A percentile compares a stretch with the other conserved stretches of the same genome.
Evolutionary conservation across 768 basidiomycete genomes (phyloP).

Genomic region (Calocybe indica): DNA sequence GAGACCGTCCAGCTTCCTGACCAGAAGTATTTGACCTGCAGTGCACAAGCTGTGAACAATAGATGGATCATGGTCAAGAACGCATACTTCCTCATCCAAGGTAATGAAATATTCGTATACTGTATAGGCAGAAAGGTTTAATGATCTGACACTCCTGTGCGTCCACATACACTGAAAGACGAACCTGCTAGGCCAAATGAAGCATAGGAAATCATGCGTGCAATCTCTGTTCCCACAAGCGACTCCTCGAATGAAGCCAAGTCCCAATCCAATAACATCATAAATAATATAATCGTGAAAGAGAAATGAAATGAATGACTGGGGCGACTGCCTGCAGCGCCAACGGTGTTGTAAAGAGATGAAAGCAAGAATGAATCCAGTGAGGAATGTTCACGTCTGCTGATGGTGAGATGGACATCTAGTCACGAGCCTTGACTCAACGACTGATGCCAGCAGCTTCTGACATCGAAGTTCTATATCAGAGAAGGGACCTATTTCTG

Average conservation of each 20-base stretch:
- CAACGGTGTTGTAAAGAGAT: too few relatives aligned
- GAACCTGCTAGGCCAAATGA: slow-evolving; percentile 12
- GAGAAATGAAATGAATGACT: too few relatives aligned
- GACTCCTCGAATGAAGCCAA: slow-evolving; percentile 1
- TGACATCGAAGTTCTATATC: too few relatives aligned
- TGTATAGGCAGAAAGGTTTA: background rate
- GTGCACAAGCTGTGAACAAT: background rate
- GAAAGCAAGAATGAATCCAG: too few relatives aligned
- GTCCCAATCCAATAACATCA: too few relatives aligned
- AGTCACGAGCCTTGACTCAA: too few relatives aligned
- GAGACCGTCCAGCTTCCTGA: slow-evolving; percentile 27
- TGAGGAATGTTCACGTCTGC: too few relatives aligned
- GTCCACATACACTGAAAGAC: background rate
- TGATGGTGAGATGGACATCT: too few relatives aligned
- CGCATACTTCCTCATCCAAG: slow-evolving; percentile 29
- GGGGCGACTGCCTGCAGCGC: too few relatives aligned
- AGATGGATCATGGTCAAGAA: background rate
- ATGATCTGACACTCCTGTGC: background rate
- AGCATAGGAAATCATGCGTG: slow-evolving; percentile 10
- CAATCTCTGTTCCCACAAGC: slow-evolving; percentile 12
- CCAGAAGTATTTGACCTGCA: slow-evolving; percentile 35
- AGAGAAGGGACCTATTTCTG: too few relatives aligned
- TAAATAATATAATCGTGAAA: too few relatives aligned
- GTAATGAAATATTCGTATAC: slow-evolving; percentile 30
- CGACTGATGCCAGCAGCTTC: too few relatives aligned